Evolutionary conservation across 2,329 filamentous ascomycete genomes (phyloP).

Genomic region (Aspergillus proliferans): DNA sequence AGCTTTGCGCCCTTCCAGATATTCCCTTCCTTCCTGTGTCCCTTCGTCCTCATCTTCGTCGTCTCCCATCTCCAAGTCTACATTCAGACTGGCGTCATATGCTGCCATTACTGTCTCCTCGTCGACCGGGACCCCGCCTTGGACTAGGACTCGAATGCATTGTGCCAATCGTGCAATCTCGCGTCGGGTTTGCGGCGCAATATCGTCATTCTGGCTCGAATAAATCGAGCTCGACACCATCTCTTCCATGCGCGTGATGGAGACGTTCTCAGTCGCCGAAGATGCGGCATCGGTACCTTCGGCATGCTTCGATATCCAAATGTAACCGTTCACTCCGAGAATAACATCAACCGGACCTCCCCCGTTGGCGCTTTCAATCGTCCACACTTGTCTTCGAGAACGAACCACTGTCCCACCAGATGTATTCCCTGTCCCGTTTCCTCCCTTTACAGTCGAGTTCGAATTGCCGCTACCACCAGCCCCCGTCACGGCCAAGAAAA

Average conservation of each 20-base stretch:
- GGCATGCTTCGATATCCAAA: conserved; percentile 85
- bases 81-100: conserved; percentile 74
- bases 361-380: conserved; percentile 49
- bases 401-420: conserved; percentile 56
- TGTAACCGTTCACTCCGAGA: conserved; percentile 91
- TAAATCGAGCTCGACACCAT: conserved; percentile 79
- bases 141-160: conserved; percentile 74
- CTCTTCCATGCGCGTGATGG: conserved; percentile 83
- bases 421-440: conserved; percentile 43
- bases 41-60: conserved; percentile 31
- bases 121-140: conserved; percentile 76
- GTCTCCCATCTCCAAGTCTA: conserved; percentile 43
- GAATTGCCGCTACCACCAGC: conserved; percentile 63
- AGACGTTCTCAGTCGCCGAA: conserved; percentile 47
- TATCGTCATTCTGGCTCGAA: conserved; percentile 87
- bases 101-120: conserved; percentile 79
- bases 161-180: conserved; percentile 83
- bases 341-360: conserved; percentile 68
- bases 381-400: conserved; percentile 80
- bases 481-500: conserved; percentile 76
- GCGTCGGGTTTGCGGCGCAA: conserved; percentile 67
- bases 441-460: conserved; percentile 26
- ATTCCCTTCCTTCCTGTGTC: conserved; percentile 33
- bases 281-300: conserved; percentile 44
- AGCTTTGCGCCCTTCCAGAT: conserved; percentile 37